Percentiles rank a stretch among this genome's conserved stretches.
Evolutionary conservation across 331 rosid species (phyloP).

Genomic region (Pyracantha coccinea): DNA sequence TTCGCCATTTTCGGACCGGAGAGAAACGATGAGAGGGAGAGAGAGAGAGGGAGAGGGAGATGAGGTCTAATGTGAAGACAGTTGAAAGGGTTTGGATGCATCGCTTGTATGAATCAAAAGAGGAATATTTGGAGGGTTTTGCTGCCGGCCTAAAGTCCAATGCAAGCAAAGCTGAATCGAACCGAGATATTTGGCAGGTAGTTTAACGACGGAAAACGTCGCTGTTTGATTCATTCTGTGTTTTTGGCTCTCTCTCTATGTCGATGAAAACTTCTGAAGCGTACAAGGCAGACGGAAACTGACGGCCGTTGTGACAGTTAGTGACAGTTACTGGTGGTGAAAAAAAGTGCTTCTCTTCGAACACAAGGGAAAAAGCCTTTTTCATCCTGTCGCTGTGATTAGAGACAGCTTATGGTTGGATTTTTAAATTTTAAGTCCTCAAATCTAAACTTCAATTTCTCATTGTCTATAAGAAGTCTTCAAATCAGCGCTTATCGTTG

Average conservation of each 20-base stretch:
- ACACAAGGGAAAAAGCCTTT: too few species aligned
- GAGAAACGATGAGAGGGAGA: too few species aligned
- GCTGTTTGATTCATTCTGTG: neutral
- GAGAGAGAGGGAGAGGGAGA: too few species aligned
- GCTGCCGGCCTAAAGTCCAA: slow-evolving; percentile 25
- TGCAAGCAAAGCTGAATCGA: neutral
- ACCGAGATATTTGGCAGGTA: too few species aligned
- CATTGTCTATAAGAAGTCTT: neutral
- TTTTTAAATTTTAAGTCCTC: neutral
- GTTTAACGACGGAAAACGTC: neutral
- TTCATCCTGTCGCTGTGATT: too few species aligned
- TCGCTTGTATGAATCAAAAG: neutral
- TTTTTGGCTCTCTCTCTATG: neutral
- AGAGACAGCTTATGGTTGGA: neutral
- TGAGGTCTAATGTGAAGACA: neutral
- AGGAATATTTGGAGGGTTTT: neutral
- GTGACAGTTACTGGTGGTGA: neutral
- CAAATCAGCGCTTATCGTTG: too few species aligned
- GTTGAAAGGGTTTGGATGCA: slow-evolving; percentile 11
- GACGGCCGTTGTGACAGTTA: neutral
- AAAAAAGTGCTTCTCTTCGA: neutral
- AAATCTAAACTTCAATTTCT: neutral
- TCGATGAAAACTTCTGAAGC: neutral
- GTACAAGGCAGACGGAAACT: neutral
- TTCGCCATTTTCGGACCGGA: too few species aligned